Conservation (phyloP, 2,329 filamentous ascomycete species). For the Botrytis pseudocinerea region DNA sequence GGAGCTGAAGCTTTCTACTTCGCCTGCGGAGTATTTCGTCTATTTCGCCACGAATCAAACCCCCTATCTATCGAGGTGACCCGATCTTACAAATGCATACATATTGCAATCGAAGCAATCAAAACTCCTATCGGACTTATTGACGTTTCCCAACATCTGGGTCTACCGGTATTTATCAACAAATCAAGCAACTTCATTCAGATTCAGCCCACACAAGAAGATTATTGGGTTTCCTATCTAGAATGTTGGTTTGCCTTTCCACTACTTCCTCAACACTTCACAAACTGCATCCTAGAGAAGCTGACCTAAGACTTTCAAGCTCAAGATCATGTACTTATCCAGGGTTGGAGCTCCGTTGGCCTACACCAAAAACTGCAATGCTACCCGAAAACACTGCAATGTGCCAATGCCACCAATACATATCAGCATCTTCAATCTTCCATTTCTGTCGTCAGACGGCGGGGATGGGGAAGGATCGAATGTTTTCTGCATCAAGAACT, state of each 20-base stretch:
- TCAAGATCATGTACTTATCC: conserved; percentile 13
- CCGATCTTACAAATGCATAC: not conserved
- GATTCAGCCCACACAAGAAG: not conserved
- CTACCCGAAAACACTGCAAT: not conserved
- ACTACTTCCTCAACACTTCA: not conserved
- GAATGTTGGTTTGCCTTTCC: not conserved
- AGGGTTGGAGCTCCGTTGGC: not conserved
- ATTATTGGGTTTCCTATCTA: not conserved
- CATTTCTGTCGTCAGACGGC: conserved; percentile 1
- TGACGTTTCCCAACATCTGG: not conserved
- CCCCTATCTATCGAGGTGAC: conserved; percentile 7
- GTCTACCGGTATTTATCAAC: not conserved
- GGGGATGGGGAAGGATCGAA: conserved; percentile 3
- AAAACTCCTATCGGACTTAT: not conserved
- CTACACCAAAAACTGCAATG: conserved; percentile 13
- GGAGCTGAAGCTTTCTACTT: not conserved
- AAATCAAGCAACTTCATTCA: conserved; percentile 3
- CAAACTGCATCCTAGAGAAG: not conserved
- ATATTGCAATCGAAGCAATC: not conserved
- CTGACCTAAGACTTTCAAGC: conserved; percentile 9
- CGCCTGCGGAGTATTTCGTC: not conserved
- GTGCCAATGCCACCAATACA: conserved; percentile 4
- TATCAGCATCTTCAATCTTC: conserved; percentile 3
- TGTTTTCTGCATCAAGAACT: not conserved
- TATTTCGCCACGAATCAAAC: conserved; percentile 1